Conservation (phyloP, 352 stramenopile species). For the Phytophthora hybrid region DNA sequence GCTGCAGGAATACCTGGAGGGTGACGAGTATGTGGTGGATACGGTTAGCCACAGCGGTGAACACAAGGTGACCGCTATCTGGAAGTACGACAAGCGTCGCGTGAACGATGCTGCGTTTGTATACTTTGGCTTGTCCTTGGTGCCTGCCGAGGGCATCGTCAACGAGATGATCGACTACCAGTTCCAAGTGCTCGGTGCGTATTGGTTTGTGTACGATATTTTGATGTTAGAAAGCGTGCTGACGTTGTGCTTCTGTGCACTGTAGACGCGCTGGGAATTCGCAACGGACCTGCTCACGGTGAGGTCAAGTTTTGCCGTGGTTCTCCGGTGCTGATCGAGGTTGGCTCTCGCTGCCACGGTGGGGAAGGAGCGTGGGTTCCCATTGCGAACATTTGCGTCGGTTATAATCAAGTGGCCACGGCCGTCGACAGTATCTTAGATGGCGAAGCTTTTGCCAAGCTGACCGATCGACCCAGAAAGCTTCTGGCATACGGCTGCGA, state of each 20-base stretch:
- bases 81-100: conserved; percentile 98
- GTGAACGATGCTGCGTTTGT: conserved; percentile 96
- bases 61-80: conserved; percentile 96
- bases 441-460: conserved; percentile 59
- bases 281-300: conserved; percentile 79
- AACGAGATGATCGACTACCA: conserved; percentile 89
- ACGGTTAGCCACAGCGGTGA: conserved; percentile 93
- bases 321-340: conserved; percentile 94
- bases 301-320: conserved; percentile 89
- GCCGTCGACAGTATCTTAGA: conserved; percentile 88
- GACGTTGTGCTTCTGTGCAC: conserved; percentile 4
- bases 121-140: conserved; percentile 91
- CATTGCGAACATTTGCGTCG: conserved; percentile 91
- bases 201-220: neutral
- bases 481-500: conserved; percentile 91
- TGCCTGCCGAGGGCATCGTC: conserved; percentile 71
- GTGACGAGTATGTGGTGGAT: conserved; percentile 97
- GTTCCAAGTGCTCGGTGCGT: conserved; percentile 71
- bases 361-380: conserved; percentile 95
- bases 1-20: conserved; percentile 95
- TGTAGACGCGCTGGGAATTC: conserved; percentile 72
- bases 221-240: neutral
- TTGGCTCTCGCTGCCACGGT: conserved; percentile 96
- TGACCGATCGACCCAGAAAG: conserved; percentile 69
- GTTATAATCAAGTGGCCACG: conserved; percentile 95